Conservation (phyloP, 1,139 yeast species). For the Geotrichum restrictum region DNA sequence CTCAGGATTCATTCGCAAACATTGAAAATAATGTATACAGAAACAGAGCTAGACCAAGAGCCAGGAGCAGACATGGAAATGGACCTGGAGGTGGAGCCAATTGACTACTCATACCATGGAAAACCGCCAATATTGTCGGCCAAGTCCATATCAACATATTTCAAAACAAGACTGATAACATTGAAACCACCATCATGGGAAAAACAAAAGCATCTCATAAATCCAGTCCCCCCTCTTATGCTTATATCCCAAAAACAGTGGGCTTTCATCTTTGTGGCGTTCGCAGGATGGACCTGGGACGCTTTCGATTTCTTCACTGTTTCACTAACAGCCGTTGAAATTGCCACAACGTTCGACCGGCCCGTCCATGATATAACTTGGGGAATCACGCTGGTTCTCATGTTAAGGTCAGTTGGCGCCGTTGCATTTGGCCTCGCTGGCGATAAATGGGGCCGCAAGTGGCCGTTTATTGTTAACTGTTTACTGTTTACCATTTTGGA, state of each 20-base stretch:
- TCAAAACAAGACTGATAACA: slow-evolving; percentile 43
- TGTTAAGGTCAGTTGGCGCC: slow-evolving; percentile 80
- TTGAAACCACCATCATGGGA: slow-evolving; percentile 42
- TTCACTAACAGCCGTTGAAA: slow-evolving; percentile 53
- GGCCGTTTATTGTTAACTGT: slow-evolving; percentile 60
- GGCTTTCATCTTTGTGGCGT: slow-evolving; percentile 59
- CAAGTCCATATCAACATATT: slow-evolving; percentile 39
- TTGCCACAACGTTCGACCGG: slow-evolving; percentile 53
- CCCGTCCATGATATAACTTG: slow-evolving; percentile 59
- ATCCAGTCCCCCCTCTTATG: slow-evolving; percentile 53
- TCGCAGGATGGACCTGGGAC: slow-evolving; percentile 74
- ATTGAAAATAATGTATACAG: too few relatives aligned
- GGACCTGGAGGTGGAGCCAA: too few relatives aligned
- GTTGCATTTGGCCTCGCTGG: slow-evolving; percentile 61
- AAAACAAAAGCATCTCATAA: slow-evolving; percentile 36
- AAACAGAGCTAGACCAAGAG: too few relatives aligned
- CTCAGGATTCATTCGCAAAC: too few relatives aligned
- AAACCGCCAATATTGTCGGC: slow-evolving; percentile 25
- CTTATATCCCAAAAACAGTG: slow-evolving; percentile 50
- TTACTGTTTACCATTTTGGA: slow-evolving; percentile 54
- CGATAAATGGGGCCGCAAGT: slow-evolving; percentile 69
- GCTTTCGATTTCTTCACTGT: slow-evolving; percentile 75
- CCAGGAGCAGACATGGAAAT: too few relatives aligned
- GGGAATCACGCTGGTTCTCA: slow-evolving; percentile 76
- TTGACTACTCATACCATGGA: background rate